Evolutionary conservation across 495 filamentous ascomycete genomes (phyloP).

Genomic region (Penicillium taxi): DNA sequence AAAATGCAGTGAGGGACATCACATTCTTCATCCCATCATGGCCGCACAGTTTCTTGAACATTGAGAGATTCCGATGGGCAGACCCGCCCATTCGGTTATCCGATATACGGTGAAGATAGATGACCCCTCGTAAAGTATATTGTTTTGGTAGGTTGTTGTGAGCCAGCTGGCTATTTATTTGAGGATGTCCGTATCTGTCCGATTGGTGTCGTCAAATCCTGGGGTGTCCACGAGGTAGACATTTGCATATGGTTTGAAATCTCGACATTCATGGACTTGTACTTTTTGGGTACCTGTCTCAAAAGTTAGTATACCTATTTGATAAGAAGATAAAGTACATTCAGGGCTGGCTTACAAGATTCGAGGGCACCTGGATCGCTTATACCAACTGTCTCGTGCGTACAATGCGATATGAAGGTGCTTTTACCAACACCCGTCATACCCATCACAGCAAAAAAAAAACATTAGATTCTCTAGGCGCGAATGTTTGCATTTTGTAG

Average conservation of each 20-base stretch:
- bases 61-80: constrained; percentile 30
- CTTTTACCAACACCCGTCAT: constrained; percentile 37
- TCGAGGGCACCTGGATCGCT: constrained; percentile 14
- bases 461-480: too few relatives aligned
- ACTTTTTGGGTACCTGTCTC: constrained; percentile 2
- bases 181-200: constrained; percentile 30
- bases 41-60: constrained; percentile 40
- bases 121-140: constrained; percentile 19
- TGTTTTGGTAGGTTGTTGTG: constrained; percentile 1
- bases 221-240: constrained; percentile 34
- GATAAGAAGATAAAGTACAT: not conserved
- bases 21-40: constrained; percentile 28
- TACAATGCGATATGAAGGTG: constrained; percentile 26
- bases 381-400: constrained; percentile 14
- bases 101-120: constrained; percentile 41
- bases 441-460: constrained; percentile 36
- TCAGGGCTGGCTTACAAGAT: constrained; percentile 12
- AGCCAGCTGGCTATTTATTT: constrained; percentile 20
- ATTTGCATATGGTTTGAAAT: not conserved
- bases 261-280: constrained; percentile 3
- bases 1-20: constrained; percentile 39
- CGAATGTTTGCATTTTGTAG: too few relatives aligned
- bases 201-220: constrained; percentile 35
- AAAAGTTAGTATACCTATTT: not conserved
- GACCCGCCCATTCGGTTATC: constrained; percentile 32